Conservation (phyloP, 1,139 yeast species). For the Yamadazyma epiphylla region DNA sequence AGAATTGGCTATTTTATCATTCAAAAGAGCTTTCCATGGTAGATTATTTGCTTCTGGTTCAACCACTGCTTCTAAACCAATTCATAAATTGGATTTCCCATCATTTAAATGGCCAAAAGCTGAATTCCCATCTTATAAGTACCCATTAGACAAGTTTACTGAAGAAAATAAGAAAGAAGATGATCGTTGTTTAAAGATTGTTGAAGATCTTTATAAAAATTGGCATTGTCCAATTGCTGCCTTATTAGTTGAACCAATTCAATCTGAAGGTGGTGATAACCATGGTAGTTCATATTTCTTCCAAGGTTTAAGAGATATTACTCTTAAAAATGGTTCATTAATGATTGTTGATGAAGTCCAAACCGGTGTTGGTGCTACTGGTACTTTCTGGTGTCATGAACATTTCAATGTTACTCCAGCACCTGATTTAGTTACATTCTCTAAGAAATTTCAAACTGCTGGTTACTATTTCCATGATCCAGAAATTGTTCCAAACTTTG, state of each 20-base stretch:
- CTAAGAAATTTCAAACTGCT: conserved; percentile 76
- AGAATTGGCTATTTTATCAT: conserved; percentile 67
- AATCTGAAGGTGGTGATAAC: conserved; percentile 76
- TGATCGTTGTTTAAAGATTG: conserved; percentile 55
- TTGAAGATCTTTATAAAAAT: conserved; percentile 52
- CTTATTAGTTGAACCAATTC: conserved; percentile 67
- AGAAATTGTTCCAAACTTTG: conserved; percentile 54
- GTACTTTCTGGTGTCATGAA: conserved; percentile 72
- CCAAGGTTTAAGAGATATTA: conserved; percentile 63
- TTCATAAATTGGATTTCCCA: conserved; percentile 81
- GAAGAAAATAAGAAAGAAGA: conserved; percentile 63
- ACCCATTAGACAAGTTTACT: conserved; percentile 60
- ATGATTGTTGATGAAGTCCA: conserved; percentile 72
- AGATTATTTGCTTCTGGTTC: conserved; percentile 77
- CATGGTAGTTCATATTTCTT: conserved; percentile 59
- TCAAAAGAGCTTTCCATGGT: conserved; percentile 78
- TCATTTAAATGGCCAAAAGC: conserved; percentile 88
- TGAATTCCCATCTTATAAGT: conserved; percentile 69
- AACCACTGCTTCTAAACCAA: conserved; percentile 76
- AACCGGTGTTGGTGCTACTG: conserved; percentile 74
- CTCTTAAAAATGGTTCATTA: conserved; percentile 54
- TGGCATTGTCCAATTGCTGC: conserved; percentile 72
- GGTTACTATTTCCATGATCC: conserved; percentile 72
- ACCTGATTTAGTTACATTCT: conserved; percentile 71
- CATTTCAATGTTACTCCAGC: conserved; percentile 62